Percentiles rank a stretch among this genome's conserved stretches.
Evolutionary conservation across 176 grass and related monocot genomes (phyloP).

Genomic region (Zizania latifolia): DNA sequence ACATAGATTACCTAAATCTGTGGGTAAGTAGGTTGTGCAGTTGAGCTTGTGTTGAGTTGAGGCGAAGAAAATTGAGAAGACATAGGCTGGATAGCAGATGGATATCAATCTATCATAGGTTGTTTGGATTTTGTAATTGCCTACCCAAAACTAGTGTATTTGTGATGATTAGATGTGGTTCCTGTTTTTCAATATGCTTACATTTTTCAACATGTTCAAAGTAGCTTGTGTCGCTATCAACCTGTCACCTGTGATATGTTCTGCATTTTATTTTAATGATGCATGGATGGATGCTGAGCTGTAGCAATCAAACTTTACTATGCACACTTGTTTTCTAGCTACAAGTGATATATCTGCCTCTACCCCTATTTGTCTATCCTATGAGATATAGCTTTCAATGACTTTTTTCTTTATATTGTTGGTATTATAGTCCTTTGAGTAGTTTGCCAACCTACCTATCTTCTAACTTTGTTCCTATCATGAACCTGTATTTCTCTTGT

Average conservation of each 20-base stretch:
- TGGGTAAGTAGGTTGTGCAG: slow-evolving; percentile 3
- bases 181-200: slow-evolving; percentile 6
- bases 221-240: slow-evolving; percentile 12
- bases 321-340: slow-evolving; percentile 1
- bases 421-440: not conserved
- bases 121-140: not conserved
- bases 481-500: slow-evolving; percentile 13
- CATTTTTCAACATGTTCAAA: slow-evolving; percentile 10
- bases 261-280: not conserved
- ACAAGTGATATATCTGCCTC: not conserved
- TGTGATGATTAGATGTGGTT: not conserved
- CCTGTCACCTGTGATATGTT: not conserved
- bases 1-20: not conserved
- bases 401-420: not conserved
- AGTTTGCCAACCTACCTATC: slow-evolving; percentile 22
- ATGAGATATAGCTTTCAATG: slow-evolving; percentile 20
- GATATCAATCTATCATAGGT: too few species aligned
- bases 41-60: slow-evolving; percentile 9
- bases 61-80: not conserved
- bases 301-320: not conserved
- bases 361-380: slow-evolving; percentile 7
- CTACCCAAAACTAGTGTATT: not conserved
- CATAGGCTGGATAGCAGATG: not conserved
- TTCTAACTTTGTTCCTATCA: slow-evolving; percentile 32
- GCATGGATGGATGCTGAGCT: not conserved